phyloP scores from a whole-genome alignment of 345 rosid genomes.

The Limnanthes douglasii region DNA sequence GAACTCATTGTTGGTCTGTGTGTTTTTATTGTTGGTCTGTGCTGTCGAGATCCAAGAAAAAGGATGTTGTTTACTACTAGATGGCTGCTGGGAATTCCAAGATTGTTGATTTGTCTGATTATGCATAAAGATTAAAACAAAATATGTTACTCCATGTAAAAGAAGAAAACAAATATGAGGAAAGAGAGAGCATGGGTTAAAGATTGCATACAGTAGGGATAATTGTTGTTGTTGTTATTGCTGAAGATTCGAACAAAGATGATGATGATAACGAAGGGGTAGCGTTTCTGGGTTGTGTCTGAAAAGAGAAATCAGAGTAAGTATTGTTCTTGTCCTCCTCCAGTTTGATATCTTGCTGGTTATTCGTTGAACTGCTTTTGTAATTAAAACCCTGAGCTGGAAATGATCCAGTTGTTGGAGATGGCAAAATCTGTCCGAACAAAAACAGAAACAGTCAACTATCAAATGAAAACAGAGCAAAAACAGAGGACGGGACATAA shows the following conservation, averaged over 20 bases:
- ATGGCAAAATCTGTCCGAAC: conserved; percentile 56
- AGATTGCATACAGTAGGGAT: conserved; percentile 19
- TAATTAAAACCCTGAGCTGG: conserved; percentile 36
- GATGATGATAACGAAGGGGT: conserved; percentile 9
- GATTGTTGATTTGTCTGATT: conserved; percentile 31
- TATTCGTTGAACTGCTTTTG: conserved; percentile 16
- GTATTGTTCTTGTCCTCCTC: conserved; percentile 17
- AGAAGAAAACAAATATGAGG: conserved; percentile 15
- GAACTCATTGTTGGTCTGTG: conserved; percentile 12
- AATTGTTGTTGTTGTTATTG: conserved; percentile 1
- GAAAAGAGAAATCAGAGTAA: conserved; percentile 46
- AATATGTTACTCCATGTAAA: neutral
- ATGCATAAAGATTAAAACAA: neutral
- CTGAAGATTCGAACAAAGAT: conserved; percentile 15
- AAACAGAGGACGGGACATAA: conserved; percentile 4
- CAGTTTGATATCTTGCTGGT: conserved; percentile 14
- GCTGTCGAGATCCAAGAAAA: conserved; percentile 26
- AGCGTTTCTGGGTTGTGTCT: conserved; percentile 20
- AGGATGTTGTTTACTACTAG: conserved; percentile 22
- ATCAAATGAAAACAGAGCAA: neutral
- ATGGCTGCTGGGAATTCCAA: conserved; percentile 31
- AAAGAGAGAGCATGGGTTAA: conserved; percentile 18
- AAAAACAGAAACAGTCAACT: conserved; percentile 24
- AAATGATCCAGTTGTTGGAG: conserved; percentile 80
- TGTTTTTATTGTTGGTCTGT: conserved; percentile 17